These are phyloP conservation scores for Avena eriantha DNA, from an alignment of 176 grass and related monocot genomes.

Conservation along the genomic window DNA sequence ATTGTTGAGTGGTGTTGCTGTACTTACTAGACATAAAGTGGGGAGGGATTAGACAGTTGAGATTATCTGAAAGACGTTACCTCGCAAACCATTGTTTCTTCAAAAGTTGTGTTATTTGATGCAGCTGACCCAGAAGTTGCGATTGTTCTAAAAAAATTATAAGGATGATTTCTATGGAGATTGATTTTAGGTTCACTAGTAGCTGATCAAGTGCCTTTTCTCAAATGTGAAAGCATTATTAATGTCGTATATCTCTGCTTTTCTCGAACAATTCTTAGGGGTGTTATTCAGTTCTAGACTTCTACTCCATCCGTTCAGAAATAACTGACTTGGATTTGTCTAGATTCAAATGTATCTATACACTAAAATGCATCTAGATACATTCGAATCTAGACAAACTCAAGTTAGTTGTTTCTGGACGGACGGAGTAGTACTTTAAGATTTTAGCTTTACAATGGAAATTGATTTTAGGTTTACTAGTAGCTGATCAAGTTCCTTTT, in stretches of 20 bases:
- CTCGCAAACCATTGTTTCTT: background rate
- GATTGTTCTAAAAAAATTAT: background rate
- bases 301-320: too few relatives aligned
- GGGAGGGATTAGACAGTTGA: background rate
- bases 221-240: background rate
- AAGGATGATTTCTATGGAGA: background rate
- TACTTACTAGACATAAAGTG: background rate
- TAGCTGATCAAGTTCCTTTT: background rate
- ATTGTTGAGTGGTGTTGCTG: background rate
- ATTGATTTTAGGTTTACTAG: background rate
- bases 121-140: background rate
- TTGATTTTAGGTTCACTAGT: background rate
- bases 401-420: too few relatives aligned
- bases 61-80: background rate
- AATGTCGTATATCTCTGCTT: background rate
- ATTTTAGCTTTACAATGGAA: too few relatives aligned
- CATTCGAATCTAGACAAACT: too few relatives aligned
- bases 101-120: background rate
- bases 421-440: too few relatives aligned
- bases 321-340: too few relatives aligned
- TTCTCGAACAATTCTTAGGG: background rate
- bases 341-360: too few relatives aligned
- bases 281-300: background rate
- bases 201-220: background rate
- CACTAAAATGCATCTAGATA: too few relatives aligned